Conservation (phyloP, 345 rosid genomes). For the Sisymbrium altissimum region DNA sequence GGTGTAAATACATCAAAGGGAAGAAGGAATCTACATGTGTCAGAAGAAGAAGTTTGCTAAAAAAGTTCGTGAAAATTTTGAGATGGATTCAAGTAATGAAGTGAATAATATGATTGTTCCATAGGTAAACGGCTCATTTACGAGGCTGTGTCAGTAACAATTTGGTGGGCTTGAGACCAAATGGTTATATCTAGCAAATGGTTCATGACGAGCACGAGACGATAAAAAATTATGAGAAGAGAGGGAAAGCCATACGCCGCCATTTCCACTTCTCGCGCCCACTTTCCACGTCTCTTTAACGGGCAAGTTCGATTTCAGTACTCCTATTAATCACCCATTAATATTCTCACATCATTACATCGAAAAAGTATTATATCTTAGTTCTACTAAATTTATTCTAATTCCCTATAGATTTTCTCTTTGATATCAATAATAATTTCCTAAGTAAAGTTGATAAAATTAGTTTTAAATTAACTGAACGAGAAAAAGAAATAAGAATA, state of each 20-base stretch:
- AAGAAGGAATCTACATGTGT: too few relatives aligned
- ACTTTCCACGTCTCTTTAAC: conserved; percentile 24
- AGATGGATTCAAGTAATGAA: too few relatives aligned
- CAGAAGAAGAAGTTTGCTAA: too few relatives aligned
- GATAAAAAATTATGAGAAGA: background rate
- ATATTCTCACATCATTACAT: conserved; percentile 23
- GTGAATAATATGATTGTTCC: too few relatives aligned
- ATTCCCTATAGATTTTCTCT: conserved; percentile 4
- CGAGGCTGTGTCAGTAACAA: too few relatives aligned
- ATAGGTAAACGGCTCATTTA: too few relatives aligned
- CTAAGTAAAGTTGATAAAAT: background rate
- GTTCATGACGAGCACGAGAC: too few relatives aligned
- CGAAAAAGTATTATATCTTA: background rate
- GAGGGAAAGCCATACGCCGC: conserved; percentile 24
- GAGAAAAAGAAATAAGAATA: background rate
- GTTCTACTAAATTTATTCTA: conserved; percentile 8
- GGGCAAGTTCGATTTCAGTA: conserved; percentile 16
- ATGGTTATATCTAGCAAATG: too few relatives aligned
- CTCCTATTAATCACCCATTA: conserved; percentile 31
- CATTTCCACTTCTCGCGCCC: conserved; percentile 30
- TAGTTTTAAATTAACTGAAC: background rate
- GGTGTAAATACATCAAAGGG: too few relatives aligned
- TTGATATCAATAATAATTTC: background rate
- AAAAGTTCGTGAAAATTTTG: too few relatives aligned
- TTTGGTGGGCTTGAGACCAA: too few relatives aligned